Evolutionary conservation across 2,329 filamentous ascomycete species (phyloP), one percentile per base, ranked within the genome.

Genomic region (Fonsecaea nubica): DNA sequence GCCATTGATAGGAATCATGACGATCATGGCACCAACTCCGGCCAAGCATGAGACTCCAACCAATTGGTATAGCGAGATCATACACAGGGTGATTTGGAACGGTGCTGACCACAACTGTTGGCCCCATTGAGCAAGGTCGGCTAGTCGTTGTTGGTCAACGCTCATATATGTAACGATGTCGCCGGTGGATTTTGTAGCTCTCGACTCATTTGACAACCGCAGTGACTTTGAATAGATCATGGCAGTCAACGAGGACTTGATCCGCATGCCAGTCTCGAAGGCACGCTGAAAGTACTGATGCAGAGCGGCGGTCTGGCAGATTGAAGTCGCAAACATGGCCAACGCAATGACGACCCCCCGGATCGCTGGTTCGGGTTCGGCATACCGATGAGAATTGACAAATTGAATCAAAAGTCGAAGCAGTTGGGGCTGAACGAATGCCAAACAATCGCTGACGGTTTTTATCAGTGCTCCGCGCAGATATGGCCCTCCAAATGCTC

Each of bases 161-260:
- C 96, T 95, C 94, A 99, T 99, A 80, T 97, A 95, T 77, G 99
- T 99, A 77, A 99, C 95, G 75, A 99, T 98, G 75, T 99, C 96
- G 64, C 95, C 95, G 0, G 95, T 99, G 0, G 92, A 92, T 80
- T 98, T 97, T 53, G 89, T 81, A 1, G 93, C 86, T 62, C 94
- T 88, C 8, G 95, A 95, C 80, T 99, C 95, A 74, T 96, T 98
- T 4, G 94, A 98, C 18, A 99, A 84, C 70, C 88, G 90, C 69
- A 98, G 84, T 0, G 93, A 91, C 80, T 99, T 99, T 66, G 89
- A 87, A 78, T 99, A 99, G 71, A 99, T 98, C 65, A 93, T 87
- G 1, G 94, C 91, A 6, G 92, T 94, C 69, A 99, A 81, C 2
- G 93, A 90, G 48, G 92, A 91, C 81, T 97, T 98, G 80, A 99